Evolutionary conservation across 768 basidiomycete genomes (phyloP).

Genomic region (Tylopilus cervinicoccineus): DNA sequence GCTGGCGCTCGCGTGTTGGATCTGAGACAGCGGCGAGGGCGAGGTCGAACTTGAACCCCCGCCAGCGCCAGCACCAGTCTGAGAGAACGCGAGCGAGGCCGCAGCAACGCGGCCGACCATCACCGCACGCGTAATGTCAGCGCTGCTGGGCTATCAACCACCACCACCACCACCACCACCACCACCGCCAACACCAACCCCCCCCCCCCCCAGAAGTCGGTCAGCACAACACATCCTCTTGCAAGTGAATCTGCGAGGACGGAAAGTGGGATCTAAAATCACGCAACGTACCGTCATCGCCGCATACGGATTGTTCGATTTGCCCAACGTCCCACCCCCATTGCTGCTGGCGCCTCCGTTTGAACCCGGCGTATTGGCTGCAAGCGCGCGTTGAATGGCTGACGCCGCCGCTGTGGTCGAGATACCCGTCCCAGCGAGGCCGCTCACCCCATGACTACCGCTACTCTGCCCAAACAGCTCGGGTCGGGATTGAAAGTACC

Average conservation of each 20-base stretch:
- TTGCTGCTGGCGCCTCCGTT: background rate
- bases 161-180: too few relatives aligned
- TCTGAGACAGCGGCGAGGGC: background rate
- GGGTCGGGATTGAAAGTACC: conserved; percentile 73
- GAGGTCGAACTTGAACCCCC: background rate
- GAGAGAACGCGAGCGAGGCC: conserved; percentile 47
- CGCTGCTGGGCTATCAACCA: conserved; percentile 18
- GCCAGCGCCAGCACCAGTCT: background rate
- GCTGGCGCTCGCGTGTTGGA: background rate
- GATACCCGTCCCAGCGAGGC: conserved; percentile 17
- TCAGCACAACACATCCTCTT: too few relatives aligned
- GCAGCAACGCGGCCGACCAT: conserved; percentile 51
- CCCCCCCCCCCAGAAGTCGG: too few relatives aligned
- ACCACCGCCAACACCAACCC: too few relatives aligned
- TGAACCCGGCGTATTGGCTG: conserved; percentile 29
- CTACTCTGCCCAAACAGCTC: conserved; percentile 47
- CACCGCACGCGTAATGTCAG: conserved; percentile 38
- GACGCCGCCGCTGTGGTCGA: conserved; percentile 35
- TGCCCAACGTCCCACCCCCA: background rate
- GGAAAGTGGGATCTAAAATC: background rate
- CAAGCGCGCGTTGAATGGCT: conserved; percentile 43
- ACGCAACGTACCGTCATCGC: conserved; percentile 27
- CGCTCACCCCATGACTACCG: conserved; percentile 12
- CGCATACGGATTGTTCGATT: conserved; percentile 35
- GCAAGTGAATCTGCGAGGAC: too few relatives aligned